Conservation (phyloP, 176 grass and related monocot species). For the Aegilops speltoides region DNA sequence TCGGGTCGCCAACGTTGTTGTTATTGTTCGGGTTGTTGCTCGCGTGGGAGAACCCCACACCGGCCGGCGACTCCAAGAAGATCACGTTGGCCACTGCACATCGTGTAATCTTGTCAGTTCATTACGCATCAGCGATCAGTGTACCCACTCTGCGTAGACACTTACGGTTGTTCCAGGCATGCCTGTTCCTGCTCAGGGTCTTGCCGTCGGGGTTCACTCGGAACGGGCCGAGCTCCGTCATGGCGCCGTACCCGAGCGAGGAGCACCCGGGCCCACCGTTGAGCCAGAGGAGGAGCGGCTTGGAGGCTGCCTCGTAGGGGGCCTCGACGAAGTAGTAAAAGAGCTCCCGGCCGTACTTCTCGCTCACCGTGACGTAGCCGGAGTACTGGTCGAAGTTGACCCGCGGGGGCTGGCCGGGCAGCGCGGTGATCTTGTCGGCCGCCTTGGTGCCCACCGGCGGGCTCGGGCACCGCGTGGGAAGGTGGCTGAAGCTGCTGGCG, state of each 20-base stretch:
- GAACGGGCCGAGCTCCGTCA: conserved; percentile 59
- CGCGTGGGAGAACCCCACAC: conserved; percentile 53
- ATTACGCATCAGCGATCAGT: background rate
- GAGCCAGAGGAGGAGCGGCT: conserved; percentile 62
- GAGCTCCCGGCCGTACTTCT: conserved; percentile 26
- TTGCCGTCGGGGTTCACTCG: conserved; percentile 39
- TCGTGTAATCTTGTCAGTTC: background rate
- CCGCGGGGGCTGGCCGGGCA: conserved; percentile 47
- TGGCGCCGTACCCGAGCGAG: conserved; percentile 47
- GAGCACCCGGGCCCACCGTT: conserved; percentile 75
- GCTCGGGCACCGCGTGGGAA: background rate
- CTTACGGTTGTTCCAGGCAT: conserved; percentile 52
- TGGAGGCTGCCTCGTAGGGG: background rate
- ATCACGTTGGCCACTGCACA: conserved; percentile 51
- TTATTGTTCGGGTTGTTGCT: conserved; percentile 36
- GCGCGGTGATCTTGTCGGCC: conserved; percentile 22
- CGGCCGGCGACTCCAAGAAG: conserved; percentile 48
- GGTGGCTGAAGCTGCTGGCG: conserved; percentile 6
- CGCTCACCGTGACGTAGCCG: conserved; percentile 51
- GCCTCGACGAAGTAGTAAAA: conserved; percentile 70
- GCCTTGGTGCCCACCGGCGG: conserved; percentile 15
- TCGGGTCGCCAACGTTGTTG: conserved; percentile 9
- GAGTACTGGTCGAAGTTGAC: conserved; percentile 46
- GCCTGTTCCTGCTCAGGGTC: conserved; percentile 42
- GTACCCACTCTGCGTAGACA: background rate